Conservation (phyloP, 352 stramenopile genomes). For the Plasmopara muralis region DNA sequence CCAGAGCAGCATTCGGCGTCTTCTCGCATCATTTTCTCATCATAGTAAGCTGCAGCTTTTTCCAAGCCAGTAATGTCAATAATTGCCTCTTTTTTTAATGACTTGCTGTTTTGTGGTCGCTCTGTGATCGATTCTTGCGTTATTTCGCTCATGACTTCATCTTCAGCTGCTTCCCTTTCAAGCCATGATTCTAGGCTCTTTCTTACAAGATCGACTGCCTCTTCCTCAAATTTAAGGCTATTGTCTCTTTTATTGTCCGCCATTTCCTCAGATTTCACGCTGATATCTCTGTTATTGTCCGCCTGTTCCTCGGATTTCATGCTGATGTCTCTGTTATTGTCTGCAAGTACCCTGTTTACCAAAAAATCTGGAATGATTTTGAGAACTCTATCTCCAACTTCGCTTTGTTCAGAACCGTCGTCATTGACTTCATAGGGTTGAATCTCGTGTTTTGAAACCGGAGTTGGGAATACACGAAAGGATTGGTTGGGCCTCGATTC, state of each 20-base stretch:
- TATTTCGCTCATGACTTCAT: constrained; percentile 28
- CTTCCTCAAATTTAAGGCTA: not conserved
- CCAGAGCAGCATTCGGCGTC: not conserved
- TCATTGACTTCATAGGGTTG: constrained; percentile 19
- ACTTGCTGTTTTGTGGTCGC: constrained; percentile 7
- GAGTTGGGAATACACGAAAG: too few relatives aligned
- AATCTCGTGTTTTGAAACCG: constrained; percentile 1
- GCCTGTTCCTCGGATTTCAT: not conserved
- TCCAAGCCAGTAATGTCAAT: constrained; percentile 31
- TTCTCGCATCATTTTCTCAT: constrained; percentile 8
- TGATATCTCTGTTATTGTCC: not conserved
- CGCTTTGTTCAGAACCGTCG: constrained; percentile 2
- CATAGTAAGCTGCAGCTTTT: constrained; percentile 34
- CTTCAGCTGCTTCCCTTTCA: constrained; percentile 20
- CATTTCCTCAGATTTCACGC: not conserved
- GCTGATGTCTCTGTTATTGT: not conserved
- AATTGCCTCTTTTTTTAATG: not conserved
- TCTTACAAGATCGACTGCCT: constrained; percentile 4
- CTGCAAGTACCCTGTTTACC: constrained; percentile 24
- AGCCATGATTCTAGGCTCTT: constrained; percentile 34
- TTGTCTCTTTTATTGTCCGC: not conserved
- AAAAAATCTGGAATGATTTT: constrained; percentile 26
- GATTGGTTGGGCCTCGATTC: not conserved
- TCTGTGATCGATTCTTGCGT: constrained; percentile 32
- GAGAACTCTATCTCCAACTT: constrained; percentile 23